phyloP scores from a whole-genome alignment of 352 stramenopile species.

The Pythium phragmitis region DNA sequence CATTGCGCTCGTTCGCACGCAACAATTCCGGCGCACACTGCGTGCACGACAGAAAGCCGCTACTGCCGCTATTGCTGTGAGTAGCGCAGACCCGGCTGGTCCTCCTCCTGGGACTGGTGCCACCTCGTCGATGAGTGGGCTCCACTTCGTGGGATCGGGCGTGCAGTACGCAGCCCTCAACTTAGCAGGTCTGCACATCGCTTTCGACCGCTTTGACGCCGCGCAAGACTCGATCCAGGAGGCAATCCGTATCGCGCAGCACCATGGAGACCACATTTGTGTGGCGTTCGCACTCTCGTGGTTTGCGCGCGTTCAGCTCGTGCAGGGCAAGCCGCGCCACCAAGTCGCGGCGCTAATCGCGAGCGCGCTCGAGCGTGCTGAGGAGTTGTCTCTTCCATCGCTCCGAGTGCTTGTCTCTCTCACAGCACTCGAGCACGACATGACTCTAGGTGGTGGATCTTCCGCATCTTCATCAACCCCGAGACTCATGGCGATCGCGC shows the following conservation, averaged over 20 bases:
- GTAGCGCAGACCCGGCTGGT: neutral
- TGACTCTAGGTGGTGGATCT: constrained; percentile 31
- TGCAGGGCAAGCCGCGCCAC: constrained; percentile 55
- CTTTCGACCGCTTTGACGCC: constrained; percentile 77
- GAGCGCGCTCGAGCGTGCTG: constrained; percentile 57
- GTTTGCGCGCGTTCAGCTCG: constrained; percentile 72
- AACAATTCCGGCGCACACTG: constrained; percentile 11
- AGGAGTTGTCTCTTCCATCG: constrained; percentile 54
- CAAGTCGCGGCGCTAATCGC: constrained; percentile 45
- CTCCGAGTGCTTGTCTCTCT: constrained; percentile 49
- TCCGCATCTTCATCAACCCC: neutral
- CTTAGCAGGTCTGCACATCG: constrained; percentile 83
- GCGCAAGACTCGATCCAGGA: constrained; percentile 90
- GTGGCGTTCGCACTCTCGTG: constrained; percentile 92
- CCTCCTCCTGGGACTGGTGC: neutral
- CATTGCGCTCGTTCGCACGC: constrained; percentile 52
- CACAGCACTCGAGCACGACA: constrained; percentile 48
- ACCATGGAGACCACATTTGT: constrained; percentile 90
- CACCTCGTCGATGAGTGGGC: constrained; percentile 19
- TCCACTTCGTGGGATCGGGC: constrained; percentile 60
- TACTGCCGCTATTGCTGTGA: neutral
- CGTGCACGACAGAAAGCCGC: constrained; percentile 5
- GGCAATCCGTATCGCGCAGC: constrained; percentile 90
- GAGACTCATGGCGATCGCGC: constrained; percentile 1
- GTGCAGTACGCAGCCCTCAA: constrained; percentile 92